Evolutionary conservation across 1,139 yeast genomes (phyloP), one percentile per base, ranked within the genome.

Genomic region (Blastobotrys indianensis): DNA sequence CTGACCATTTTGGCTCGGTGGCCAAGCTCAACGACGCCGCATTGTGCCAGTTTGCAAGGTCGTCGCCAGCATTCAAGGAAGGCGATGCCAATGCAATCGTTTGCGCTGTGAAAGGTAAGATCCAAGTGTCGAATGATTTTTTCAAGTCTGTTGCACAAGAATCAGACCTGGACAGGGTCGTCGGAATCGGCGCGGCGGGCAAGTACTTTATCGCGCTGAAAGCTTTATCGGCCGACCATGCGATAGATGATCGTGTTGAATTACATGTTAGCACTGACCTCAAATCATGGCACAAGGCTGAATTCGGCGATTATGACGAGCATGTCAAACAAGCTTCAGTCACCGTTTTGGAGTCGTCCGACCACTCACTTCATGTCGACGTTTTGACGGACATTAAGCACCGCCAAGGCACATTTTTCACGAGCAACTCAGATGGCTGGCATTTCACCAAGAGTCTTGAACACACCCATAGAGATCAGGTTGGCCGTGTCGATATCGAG

Each of bases 391-490:
- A 57, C 11, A 47, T 52, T 4, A 44, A 51, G 9, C 43, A 44
- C 6, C 39, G 54, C 49, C 41, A 64, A 51, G 62, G 76, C 59
- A 61, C 77, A 8, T 58, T 85, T 11, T 78, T 74, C 55, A 65
- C 77, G 2, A 79, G 87, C 2, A 85, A 82, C 58, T 78, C 85
- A 2, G 67, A 77, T 2, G 94, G 94, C 1, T 59, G 77, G 37
- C 71, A 70, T 44, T 82, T 77, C 62, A 69, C 67, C 13, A 72
- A 71, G 50, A 54, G 76, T 8, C 58, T 78, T 39, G 76, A 73
- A 6, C 62, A 73, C 34, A 69, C 78, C 23, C 66, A 67, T 40
- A 65, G 72, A 15, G 70, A 69, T 17, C 47, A 54, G 3, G 37
- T 63, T n/a, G 77, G 76, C 2, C 54, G 65, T 48, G 63, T 66